Conservation (phyloP, 495 filamentous ascomycete species). For the Recurvomyces mirabilis region DNA sequence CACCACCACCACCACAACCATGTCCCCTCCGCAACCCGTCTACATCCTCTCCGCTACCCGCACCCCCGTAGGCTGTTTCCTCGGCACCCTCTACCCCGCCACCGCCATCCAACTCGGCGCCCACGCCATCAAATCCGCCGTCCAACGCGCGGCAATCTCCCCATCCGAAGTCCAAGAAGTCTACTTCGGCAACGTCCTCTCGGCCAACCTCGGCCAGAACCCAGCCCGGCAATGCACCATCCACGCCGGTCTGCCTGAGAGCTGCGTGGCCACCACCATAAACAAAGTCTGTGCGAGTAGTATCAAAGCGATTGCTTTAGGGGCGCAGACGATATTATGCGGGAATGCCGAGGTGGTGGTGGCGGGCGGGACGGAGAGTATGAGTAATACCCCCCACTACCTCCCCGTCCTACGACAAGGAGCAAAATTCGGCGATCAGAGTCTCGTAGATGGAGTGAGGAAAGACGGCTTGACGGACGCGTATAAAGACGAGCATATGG, state of each 20-base stretch:
- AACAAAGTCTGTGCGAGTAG: slow-evolving; percentile 98
- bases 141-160: slow-evolving; percentile 77
- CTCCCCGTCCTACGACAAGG: slow-evolving; percentile 71
- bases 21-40: slow-evolving; percentile 53
- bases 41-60: slow-evolving; percentile 90
- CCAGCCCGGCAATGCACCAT: slow-evolving; percentile 90
- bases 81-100: slow-evolving; percentile 78
- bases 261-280: slow-evolving; percentile 77
- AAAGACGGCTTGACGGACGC: slow-evolving; percentile 89
- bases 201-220: slow-evolving; percentile 92
- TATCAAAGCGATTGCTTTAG: slow-evolving; percentile 88
- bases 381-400: slow-evolving; percentile 98
- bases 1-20: slow-evolving; percentile 5
- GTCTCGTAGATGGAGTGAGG: slow-evolving; percentile 76
- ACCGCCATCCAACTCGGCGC: slow-evolving; percentile 78
- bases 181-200: slow-evolving; percentile 95
- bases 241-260: slow-evolving; percentile 66
- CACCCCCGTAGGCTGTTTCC: slow-evolving; percentile 85
- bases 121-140: slow-evolving; percentile 83
- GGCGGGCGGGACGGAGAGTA: slow-evolving; percentile 89
- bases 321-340: slow-evolving; percentile 91
- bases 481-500: slow-evolving; percentile 91
- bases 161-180: slow-evolving; percentile 83
- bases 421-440: slow-evolving; percentile 80
- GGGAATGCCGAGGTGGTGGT: slow-evolving; percentile 83